Base-by-base conservation (phyloP, 768 basidiomycete species). In the Suillus clintonianus region DNA sequence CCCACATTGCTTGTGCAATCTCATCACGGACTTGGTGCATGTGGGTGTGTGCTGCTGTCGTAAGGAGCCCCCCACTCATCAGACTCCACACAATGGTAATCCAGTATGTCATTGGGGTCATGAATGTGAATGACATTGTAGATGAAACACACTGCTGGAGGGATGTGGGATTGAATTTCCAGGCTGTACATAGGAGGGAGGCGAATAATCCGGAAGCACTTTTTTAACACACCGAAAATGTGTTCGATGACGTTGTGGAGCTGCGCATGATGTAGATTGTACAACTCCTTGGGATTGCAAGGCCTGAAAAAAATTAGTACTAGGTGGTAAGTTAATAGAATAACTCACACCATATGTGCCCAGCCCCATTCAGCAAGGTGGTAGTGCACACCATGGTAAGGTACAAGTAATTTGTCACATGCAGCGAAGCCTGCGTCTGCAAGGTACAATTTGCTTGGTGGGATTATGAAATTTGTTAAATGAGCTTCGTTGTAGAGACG, bases 301-400 rank as follows among this genome's bases (percentile, higher is more conserved):
- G 70, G 67, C 30, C 69, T 70, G 42, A 11, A 34, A 47, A 4
- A 47, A 24, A 32, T 39, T 37, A 51, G 39, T 61, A 22, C 39
- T 1, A 24, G 32, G 17, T 6, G 37, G 11, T n/a, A n/a, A n/a
- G n/a, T n/a, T n/a, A n/a, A n/a, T n/a, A n/a, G 37, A 7, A 34
- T 11, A 13, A 37, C 37, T 10, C 11, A 24, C 51, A 32, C 39
- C 4, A 41, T 7, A 9, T 51, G 39, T 41, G 50, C 30, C 6
- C 30, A 37, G 17, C 48, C 70, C 74, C 76, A 80, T 67, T 79
- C 76, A 14, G 63, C 67, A 45, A 79, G 69, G 63, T 81, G 78
- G 70, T 80, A 81, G 6, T 71, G 68, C 8, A 76, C 72, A 63
- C 75, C 71, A 37, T 65, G 69, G 55, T 79, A 81, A 37, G 80